Percentiles rank a stretch among this genome's conserved stretches.
Evolutionary conservation across 306 rosid species (phyloP).

Genomic region (Cucurbita pepo): DNA sequence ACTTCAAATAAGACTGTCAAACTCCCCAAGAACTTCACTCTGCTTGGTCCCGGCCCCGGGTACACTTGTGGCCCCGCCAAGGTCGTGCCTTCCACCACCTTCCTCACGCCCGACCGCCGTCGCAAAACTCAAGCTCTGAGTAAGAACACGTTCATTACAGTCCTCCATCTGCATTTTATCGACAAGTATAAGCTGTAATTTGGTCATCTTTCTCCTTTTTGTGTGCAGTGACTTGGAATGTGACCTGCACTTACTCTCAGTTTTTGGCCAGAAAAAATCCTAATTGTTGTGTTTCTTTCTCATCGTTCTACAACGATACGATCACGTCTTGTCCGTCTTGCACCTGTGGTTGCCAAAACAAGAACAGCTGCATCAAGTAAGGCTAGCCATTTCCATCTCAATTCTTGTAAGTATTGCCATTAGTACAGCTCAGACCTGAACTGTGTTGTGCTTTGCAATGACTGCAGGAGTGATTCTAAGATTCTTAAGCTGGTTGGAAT

Average conservation of each 20-base stretch:
- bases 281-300: constrained; percentile 76
- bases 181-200: background rate
- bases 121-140: constrained; percentile 93
- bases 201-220: background rate
- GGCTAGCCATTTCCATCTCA: background rate
- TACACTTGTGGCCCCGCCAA: constrained; percentile 89
- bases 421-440: background rate
- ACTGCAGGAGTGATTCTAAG: constrained; percentile 53
- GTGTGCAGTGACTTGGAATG: constrained; percentile 94
- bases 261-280: constrained; percentile 68
- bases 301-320: constrained; percentile 79
- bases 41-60: constrained; percentile 83
- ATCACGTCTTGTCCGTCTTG: constrained; percentile 74
- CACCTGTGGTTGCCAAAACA: constrained; percentile 78
- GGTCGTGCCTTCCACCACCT: constrained; percentile 63
- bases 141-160: constrained; percentile 17
- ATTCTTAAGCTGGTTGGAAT: constrained; percentile 45
- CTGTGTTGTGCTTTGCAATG: background rate
- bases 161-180: background rate
- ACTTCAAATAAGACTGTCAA: constrained; percentile 73
- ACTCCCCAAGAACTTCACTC: constrained; percentile 76
- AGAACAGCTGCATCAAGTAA: constrained; percentile 63
- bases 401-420: background rate
- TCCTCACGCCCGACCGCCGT: constrained; percentile 54
- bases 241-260: constrained; percentile 89